Evolutionary conservation across 352 stramenopile genomes (phyloP).

Genomic region (Phytophthora citrophthora): DNA sequence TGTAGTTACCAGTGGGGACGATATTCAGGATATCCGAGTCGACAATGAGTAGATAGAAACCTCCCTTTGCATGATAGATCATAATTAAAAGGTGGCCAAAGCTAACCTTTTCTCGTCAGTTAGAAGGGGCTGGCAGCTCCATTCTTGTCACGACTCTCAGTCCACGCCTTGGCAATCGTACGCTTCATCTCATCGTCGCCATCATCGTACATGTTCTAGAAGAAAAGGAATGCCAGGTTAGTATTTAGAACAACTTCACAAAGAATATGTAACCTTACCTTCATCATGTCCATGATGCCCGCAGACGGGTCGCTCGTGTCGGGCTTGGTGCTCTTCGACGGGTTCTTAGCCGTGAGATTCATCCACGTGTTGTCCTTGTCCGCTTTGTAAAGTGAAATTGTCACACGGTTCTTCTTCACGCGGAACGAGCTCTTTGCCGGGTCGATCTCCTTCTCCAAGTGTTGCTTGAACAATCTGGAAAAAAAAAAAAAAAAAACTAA

Average conservation of each 20-base stretch:
- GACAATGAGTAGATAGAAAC: conserved; percentile 32
- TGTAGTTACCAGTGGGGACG: conserved; percentile 58
- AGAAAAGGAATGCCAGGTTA: neutral
- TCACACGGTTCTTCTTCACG: conserved; percentile 88
- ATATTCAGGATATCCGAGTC: conserved; percentile 53
- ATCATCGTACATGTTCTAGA: conserved; percentile 89
- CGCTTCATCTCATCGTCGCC: conserved; percentile 91
- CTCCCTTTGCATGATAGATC: conserved; percentile 34
- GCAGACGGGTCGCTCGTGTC: conserved; percentile 69
- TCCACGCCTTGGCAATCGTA: conserved; percentile 91
- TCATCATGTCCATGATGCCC: conserved; percentile 93
- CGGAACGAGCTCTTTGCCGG: conserved; percentile 77
- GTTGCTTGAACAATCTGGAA: conserved; percentile 66
- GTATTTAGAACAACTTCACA: neutral
- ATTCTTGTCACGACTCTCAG: conserved; percentile 80
- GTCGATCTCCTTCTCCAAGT: conserved; percentile 87
- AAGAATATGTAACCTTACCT: conserved; percentile 42
- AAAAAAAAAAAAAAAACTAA: neutral
- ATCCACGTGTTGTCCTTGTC: conserved; percentile 85
- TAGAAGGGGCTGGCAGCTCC: conserved; percentile 39
- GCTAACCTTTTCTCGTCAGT: neutral
- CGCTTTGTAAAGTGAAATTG: conserved; percentile 77
- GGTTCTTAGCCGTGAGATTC: conserved; percentile 86
- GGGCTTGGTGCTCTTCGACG: conserved; percentile 53
- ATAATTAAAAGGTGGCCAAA: conserved; percentile 25